A percentile compares a stretch with the other conserved stretches of the same genome.
Conservation (phyloP, 352 stramenopile genomes). For the Peronospora farinosa region DNA sequence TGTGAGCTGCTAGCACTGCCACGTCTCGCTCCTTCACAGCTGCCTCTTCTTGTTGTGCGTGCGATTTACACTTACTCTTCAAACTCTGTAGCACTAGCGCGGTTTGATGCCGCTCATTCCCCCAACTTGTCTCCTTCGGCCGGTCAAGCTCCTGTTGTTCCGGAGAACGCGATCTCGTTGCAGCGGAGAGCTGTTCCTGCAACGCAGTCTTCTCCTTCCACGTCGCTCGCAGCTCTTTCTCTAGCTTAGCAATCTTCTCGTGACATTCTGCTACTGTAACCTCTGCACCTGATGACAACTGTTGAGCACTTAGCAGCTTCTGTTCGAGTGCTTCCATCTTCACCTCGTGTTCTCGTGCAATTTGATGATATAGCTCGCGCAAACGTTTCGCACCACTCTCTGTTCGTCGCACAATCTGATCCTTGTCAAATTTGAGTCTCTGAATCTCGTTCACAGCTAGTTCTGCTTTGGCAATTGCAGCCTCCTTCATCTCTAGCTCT, state of each 20-base stretch:
- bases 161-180: constrained; percentile 23
- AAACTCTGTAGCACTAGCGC: constrained; percentile 36
- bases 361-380: constrained; percentile 74
- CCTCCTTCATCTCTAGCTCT: constrained; percentile 57
- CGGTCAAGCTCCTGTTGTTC: constrained; percentile 37
- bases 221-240: constrained; percentile 27
- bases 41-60: constrained; percentile 44
- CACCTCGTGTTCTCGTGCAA: constrained; percentile 57
- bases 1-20: constrained; percentile 24
- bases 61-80: constrained; percentile 32
- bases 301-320: constrained; percentile 35
- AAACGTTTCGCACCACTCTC: constrained; percentile 67
- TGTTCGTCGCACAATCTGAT: constrained; percentile 58
- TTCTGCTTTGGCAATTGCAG: constrained; percentile 42
- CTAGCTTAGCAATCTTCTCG: constrained; percentile 29
- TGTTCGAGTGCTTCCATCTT: constrained; percentile 40
- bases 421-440: constrained; percentile 37
- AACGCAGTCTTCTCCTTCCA: constrained; percentile 37
- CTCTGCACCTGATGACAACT: constrained; percentile 25
- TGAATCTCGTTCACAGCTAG: constrained; percentile 43
- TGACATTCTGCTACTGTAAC: constrained; percentile 20
- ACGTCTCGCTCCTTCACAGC: constrained; percentile 42
- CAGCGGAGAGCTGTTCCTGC: constrained; percentile 32
- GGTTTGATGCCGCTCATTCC: constrained; percentile 29
- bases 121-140: constrained; percentile 28